phyloP scores from a whole-genome alignment of 2,329 filamentous ascomycete species.

The Talaromyces sp. region DNA sequence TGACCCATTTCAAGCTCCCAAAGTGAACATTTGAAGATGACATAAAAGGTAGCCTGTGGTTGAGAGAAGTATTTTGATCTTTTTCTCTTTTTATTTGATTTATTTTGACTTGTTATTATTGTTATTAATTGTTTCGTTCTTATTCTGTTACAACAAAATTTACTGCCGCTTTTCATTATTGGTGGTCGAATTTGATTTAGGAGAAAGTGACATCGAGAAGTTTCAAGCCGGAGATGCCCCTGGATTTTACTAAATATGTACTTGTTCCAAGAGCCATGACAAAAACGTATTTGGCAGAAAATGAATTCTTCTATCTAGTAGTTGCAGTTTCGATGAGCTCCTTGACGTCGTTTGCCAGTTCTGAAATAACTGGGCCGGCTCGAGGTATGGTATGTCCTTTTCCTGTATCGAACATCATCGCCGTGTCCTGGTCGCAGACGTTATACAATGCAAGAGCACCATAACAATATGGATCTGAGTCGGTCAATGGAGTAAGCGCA shows the following conservation, averaged over 20 bases:
- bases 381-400: slow-evolving; percentile 59
- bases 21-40: too few species aligned
- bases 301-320: background rate
- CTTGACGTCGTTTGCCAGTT: slow-evolving; percentile 5
- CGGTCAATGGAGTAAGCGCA: background rate
- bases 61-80: too few species aligned
- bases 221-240: background rate
- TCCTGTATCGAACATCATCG: slow-evolving; percentile 58
- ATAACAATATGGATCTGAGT: slow-evolving; percentile 54
- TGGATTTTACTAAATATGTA: background rate
- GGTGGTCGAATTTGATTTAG: too few species aligned
- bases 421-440: slow-evolving; percentile 54
- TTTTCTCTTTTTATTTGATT: too few species aligned
- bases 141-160: too few species aligned
- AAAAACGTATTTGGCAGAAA: background rate
- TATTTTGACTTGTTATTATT: too few species aligned
- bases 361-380: slow-evolving; percentile 2
- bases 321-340: slow-evolving; percentile 5
- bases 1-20: too few species aligned
- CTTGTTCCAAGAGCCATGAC: background rate
- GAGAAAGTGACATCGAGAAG: too few species aligned
- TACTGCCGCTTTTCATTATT: too few species aligned
- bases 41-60: too few species aligned
- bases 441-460: slow-evolving; percentile 58
- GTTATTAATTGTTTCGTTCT: too few species aligned